Evolutionary conservation across 805 yeast species (phyloP).

Genomic region (Wickerhamomyces subpelliculosus): DNA sequence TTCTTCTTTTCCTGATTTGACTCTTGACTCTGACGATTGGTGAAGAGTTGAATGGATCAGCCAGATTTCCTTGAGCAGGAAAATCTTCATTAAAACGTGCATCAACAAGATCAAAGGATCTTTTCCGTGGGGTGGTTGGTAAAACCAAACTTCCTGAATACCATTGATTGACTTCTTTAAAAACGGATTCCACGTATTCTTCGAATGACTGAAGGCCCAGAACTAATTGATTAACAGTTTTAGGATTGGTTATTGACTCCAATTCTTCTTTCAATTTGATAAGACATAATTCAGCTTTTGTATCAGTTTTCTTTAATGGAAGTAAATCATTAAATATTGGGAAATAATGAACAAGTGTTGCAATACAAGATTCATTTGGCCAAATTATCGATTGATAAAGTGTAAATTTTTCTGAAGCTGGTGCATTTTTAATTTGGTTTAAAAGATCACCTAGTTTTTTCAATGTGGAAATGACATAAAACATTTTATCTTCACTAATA

Average conservation of each 20-base stretch:
- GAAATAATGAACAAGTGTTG: not conserved
- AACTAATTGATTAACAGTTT: not conserved
- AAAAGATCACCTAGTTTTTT: not conserved
- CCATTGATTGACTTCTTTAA: not conserved
- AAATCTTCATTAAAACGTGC: too few species aligned
- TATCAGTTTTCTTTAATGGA: not conserved
- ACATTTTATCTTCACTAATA: not conserved
- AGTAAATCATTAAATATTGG: not conserved
- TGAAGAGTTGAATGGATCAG: not conserved
- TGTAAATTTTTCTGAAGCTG: not conserved
- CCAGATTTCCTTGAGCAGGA: too few species aligned
- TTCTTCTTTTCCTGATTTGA: not conserved
- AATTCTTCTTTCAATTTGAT: not conserved
- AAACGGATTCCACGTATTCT: not conserved
- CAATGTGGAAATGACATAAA: not conserved
- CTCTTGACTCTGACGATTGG: not conserved
- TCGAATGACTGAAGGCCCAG: not conserved
- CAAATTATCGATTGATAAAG: constrained; percentile 1
- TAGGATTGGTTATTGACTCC: not conserved
- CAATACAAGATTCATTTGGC: constrained; percentile 2
- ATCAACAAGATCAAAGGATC: not conserved
- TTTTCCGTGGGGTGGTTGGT: not conserved
- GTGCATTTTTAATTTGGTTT: not conserved
- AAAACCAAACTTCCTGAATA: not conserved
- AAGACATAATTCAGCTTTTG: not conserved